Evolutionary conservation across 1,284 basidiomycete genomes (phyloP), one percentile per base, ranked within the genome.

Genomic region (Pseudozyma pruni): DNA sequence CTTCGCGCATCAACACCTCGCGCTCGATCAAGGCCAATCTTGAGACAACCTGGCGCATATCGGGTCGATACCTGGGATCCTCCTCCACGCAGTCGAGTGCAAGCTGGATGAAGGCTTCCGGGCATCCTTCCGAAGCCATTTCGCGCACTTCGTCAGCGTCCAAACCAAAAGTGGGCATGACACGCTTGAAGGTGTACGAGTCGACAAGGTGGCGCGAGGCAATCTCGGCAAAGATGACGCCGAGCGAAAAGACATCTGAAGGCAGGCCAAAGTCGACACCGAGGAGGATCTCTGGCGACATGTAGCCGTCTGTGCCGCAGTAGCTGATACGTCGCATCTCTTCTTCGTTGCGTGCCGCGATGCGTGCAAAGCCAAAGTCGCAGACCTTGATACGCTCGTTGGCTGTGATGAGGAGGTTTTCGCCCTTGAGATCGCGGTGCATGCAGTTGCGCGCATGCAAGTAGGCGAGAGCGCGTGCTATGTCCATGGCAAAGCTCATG

Each of bases 361-460:
- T 96, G 35, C 93, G 87, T 2, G 93, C 92, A 43, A 85, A 95
- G 8, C 94, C 94, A 83, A 98, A 98, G 81, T 98, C 95, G 33
- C 93, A 95, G 74, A 97, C 90, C 85, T 98, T 98, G 81, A 98
- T 87, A 42, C 95, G 89, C 25, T 93, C 91, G 79, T 98, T 97
- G 34, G 90, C 86, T 0, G 94, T 97, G 34, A 97, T 89, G 32
- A 97, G 88, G n/a, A 97, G 86, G 79, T 98, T 98, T 84, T 97
- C 94, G 37, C 94, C 93, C 83, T 98, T 98, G 71, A 98, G 87
- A 83, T 98, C 95, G 16, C 87, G 84, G 63, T 88, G 87, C 54
- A 88, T 84, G 74, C 66, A 74, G 43, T 92, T 91, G 35, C 95
- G 88, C 8, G 94, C 94, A 78, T 98, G 95, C 6, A 98, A 89